Conservation (phyloP, 805 yeast species). For the Ogataea dorogensis region DNA sequence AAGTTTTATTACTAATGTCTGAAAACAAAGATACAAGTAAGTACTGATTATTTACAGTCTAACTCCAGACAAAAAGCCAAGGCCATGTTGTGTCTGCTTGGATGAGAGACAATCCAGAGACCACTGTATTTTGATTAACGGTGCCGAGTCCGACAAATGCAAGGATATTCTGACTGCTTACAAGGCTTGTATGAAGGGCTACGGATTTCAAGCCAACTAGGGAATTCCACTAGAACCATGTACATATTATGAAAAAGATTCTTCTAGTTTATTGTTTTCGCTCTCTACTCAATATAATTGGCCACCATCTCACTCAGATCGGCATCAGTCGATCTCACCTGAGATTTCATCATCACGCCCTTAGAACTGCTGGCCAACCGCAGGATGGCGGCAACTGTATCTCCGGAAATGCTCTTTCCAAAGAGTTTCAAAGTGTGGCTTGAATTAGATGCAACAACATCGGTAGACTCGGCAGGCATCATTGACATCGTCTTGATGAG, state of each 20-base stretch:
- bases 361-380: constrained; percentile 50
- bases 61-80: constrained; percentile 53
- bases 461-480: constrained; percentile 74
- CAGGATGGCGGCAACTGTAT: constrained; percentile 49
- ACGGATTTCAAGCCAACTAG: constrained; percentile 62
- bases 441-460: constrained; percentile 52
- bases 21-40: constrained; percentile 26
- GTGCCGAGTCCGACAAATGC: constrained; percentile 83
- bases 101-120: constrained; percentile 64
- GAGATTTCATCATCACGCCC: constrained; percentile 53
- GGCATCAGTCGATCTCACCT: constrained; percentile 55
- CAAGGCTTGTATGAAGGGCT: constrained; percentile 89
- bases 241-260: constrained; percentile 2
- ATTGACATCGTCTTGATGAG: constrained; percentile 55
- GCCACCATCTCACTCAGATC: constrained; percentile 51
- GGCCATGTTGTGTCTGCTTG: constrained; percentile 95
- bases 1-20: constrained; percentile 15
- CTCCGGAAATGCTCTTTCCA: constrained; percentile 69
- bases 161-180: constrained; percentile 66
- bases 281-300: constrained; percentile 41
- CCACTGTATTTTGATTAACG: constrained; percentile 79
- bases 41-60: constrained; percentile 11
- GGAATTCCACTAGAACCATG: background rate
- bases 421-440: constrained; percentile 76
- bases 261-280: constrained; percentile 2